Evolutionary conservation across 768 basidiomycete genomes (phyloP).

Genomic region (Lactifluus volemus): DNA sequence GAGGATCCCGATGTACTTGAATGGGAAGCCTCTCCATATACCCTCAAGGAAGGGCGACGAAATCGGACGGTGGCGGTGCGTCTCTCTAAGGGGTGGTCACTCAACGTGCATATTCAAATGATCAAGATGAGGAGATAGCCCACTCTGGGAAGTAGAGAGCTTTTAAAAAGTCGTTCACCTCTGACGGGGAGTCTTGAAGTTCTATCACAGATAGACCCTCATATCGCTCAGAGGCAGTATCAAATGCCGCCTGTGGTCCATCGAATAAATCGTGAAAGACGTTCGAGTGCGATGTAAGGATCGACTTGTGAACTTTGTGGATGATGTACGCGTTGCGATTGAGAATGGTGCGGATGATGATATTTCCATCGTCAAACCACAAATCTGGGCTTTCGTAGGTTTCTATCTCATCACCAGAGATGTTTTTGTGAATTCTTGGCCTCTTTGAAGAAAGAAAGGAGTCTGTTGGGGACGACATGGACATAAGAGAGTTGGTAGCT

Average conservation of each 20-base stretch:
- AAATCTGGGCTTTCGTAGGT: slow-evolving; percentile 12
- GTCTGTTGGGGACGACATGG: slow-evolving; percentile 14
- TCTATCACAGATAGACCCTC: slow-evolving; percentile 17
- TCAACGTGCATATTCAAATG: neutral
- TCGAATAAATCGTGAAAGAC: slow-evolving; percentile 15
- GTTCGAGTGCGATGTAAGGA: slow-evolving; percentile 13
- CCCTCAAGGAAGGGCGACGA: slow-evolving; percentile 15
- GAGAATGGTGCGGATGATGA: slow-evolving; percentile 11
- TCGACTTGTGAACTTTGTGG: slow-evolving; percentile 17
- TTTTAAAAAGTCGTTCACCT: slow-evolving; percentile 10
- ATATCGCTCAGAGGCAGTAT: slow-evolving; percentile 12
- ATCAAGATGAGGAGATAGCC: neutral
- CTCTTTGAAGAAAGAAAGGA: slow-evolving; percentile 4
- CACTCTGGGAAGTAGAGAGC: slow-evolving; percentile 17
- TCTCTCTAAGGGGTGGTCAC: slow-evolving; percentile 2
- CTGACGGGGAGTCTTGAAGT: slow-evolving; percentile 13
- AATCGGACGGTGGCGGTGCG: slow-evolving; percentile 10
- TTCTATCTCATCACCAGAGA: slow-evolving; percentile 1
- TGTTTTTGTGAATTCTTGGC: slow-evolving; percentile 1
- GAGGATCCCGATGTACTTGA: slow-evolving; percentile 12
- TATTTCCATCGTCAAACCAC: slow-evolving; percentile 19
- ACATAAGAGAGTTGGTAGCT: neutral
- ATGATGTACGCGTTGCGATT: neutral
- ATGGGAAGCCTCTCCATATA: slow-evolving; percentile 17
- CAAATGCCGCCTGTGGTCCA: slow-evolving; percentile 5